phyloP scores from a whole-genome alignment of 441 rosid species.

The Mallotus japonicus region DNA sequence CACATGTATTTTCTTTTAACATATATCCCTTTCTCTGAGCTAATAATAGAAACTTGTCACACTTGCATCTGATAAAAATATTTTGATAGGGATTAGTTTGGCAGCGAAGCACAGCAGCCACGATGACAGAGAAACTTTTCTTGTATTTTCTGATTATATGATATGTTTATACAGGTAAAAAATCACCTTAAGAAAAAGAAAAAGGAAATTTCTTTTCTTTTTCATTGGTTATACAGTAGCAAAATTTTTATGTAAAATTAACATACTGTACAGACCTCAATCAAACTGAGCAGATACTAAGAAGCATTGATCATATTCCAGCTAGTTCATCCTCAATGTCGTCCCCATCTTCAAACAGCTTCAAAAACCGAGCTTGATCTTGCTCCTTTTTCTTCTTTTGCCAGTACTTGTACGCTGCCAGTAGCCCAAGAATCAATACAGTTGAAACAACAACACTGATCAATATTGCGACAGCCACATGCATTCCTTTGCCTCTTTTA shows the following conservation, averaged over 20 bases:
- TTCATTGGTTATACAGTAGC: not conserved
- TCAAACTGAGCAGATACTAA: not conserved
- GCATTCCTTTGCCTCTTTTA: slow-evolving; percentile 33
- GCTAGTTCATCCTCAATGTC: slow-evolving; percentile 78
- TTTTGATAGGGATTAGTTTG: too few species aligned
- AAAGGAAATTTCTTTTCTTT: not conserved
- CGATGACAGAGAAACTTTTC: too few species aligned
- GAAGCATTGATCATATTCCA: slow-evolving; percentile 27
- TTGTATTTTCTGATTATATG: too few species aligned
- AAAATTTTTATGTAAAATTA: slow-evolving; percentile 16
- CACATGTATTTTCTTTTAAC: too few species aligned
- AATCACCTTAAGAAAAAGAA: not conserved
- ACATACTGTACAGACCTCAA: slow-evolving; percentile 33
- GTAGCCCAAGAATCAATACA: slow-evolving; percentile 42
- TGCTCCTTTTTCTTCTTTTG: slow-evolving; percentile 74
- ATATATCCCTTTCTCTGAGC: too few species aligned
- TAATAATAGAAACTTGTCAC: too few species aligned
- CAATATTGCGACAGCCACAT: slow-evolving; percentile 41
- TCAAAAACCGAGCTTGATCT: slow-evolving; percentile 86
- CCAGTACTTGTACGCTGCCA: slow-evolving; percentile 50
- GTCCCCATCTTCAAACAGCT: slow-evolving; percentile 88
- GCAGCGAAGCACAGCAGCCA: too few species aligned
- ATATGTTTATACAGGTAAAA: not conserved
- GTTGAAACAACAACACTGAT: slow-evolving; percentile 41
- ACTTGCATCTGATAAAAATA: too few species aligned